A percentile compares a stretch with the other conserved stretches of the same genome.
Evolutionary conservation across 164 flowering plant species (phyloP).

Genomic region (grape (Vitis vinifera)): ASM3070453v1 NC_081812.1:18233501-18234000

Average conservation of each 20-base stretch:
- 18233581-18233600: slow-evolving; percentile 65
- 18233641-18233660: slow-evolving; percentile 56
- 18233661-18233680: slow-evolving; percentile 45
- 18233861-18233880: background rate
- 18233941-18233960: no score
- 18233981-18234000: no score
- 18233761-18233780: slow-evolving; percentile 27
- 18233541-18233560: slow-evolving; percentile 50
- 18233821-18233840: slow-evolving; percentile 20
- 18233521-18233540: slow-evolving; percentile 55
- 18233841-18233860: slow-evolving; percentile 15
- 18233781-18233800: slow-evolving; percentile 39
- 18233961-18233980: no score
- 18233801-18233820: slow-evolving; percentile 9
- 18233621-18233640: slow-evolving; percentile 57
- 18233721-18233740: slow-evolving; percentile 8
- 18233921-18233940: no score
- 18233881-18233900: no score
- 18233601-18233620: slow-evolving; percentile 49
- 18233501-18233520: slow-evolving; percentile 54
- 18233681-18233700: slow-evolving; percentile 56
- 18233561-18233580: slow-evolving; percentile 57
- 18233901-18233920: no score
- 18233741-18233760: slow-evolving; percentile 7
- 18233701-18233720: slow-evolving; percentile 39